A percentile compares a stretch with the other conserved stretches of the same genome.
These are phyloP conservation scores for Phaffomyces opuntiae DNA, from an alignment of 805 yeast genomes.

Conservation along the genomic window DNA sequence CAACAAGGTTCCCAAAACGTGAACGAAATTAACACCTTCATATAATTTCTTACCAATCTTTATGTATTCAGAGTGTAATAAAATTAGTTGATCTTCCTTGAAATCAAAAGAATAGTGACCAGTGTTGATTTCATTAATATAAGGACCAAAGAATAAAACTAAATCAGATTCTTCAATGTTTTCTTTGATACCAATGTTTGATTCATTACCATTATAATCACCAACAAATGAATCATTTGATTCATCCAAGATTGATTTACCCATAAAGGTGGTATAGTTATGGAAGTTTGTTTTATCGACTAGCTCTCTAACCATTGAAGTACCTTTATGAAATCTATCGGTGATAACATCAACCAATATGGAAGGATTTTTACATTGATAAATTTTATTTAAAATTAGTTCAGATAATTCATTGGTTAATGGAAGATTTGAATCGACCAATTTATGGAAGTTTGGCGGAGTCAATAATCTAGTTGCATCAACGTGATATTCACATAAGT, in stretches of 20 bases:
- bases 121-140: conserved; percentile 59
- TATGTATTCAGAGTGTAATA: conserved; percentile 48
- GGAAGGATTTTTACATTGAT: conserved; percentile 51
- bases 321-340: conserved; percentile 48
- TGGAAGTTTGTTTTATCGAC: conserved; percentile 39
- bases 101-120: conserved; percentile 54
- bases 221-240: conserved; percentile 59
- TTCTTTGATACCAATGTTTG: conserved; percentile 39
- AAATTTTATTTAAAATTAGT: conserved; percentile 42
- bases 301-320: conserved; percentile 38
- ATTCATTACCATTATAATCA: conserved; percentile 58
- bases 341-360: conserved; percentile 67
- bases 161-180: conserved; percentile 56
- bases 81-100: conserved; percentile 34
- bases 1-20: conserved; percentile 41
- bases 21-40: conserved; percentile 40
- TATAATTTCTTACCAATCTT: conserved; percentile 36
- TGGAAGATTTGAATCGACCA: conserved; percentile 14
- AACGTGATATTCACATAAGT: conserved; percentile 45
- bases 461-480: conserved; percentile 29
- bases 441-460: conserved; percentile 25
- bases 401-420: conserved; percentile 32
- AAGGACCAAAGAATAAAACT: conserved; percentile 63
- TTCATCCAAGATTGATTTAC: conserved; percentile 72
- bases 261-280: conserved; percentile 57